Evolutionary conservation across 2,329 filamentous ascomycete genomes (phyloP), one percentile per base, ranked within the genome.

Genomic region (Sclerotinia subarctica): DNA sequence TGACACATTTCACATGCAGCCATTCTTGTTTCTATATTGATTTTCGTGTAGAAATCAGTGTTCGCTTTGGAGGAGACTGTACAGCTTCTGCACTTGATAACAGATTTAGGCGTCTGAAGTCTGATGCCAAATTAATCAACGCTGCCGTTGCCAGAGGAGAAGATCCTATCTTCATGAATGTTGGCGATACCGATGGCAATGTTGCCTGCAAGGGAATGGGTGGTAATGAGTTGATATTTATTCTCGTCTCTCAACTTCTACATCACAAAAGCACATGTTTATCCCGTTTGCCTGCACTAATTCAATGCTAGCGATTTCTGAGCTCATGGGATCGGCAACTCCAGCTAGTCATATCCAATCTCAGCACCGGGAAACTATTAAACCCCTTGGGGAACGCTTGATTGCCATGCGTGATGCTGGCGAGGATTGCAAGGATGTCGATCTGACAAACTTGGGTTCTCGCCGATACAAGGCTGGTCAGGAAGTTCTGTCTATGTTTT

Each of bases 51-150:
- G 76, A 69, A 15, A 73, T 74, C 15, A 63, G 70, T 26, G 62
- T 49, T 17, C 57, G 70, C 53, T 75, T 75, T 66, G 79, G 80
- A 35, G 74, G 76, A 15, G 78, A 77, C 54, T 74, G 75, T 8
- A 79, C 79, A 6, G 72, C 67, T 4, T 75, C 75, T 60, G 74
- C 79, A 11, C 68, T 81, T 38, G 77, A 81, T 26, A 80, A 81
- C 62, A 76, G 79, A 49, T 74, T 81, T 53, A 77, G 79, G n/a
- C 76, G 76, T 19, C 73, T 81, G 70, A 81, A 80, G 72, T 73
- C 76, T 54, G 76, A 81, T 56, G 78, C 77, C 8, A 78, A 78
- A 68, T 69, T 77, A 66, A 79, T 81, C 65, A 73, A 73, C 26
- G 64, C 72, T 32, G 78, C 73, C 26, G 47, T 79, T n/a, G 62